Base-by-base conservation (phyloP, 371 early-diverging fungal species). In the Syncephalis plumigaleata region DNA sequence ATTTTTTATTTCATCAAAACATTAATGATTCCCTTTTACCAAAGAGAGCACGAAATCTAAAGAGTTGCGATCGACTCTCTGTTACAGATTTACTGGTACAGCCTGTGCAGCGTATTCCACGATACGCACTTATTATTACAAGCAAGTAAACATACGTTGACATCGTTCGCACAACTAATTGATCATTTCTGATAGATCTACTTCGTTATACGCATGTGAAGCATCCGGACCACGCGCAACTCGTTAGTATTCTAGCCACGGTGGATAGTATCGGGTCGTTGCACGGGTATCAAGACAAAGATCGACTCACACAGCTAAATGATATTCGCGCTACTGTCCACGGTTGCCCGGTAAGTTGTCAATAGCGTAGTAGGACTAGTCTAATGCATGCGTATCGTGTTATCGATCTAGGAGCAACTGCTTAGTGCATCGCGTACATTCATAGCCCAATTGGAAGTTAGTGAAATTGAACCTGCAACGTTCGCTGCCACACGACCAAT, bases 51-150 rank as follows among this genome's bases (percentile, higher is more conserved):
- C 58, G 61, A 26, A 63, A 64, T 44, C 59, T 55, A 47, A 55
- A 57, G 22, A 58, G 59, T 44, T 63, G 64, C 53, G 48, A 53
- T 39, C 66, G 64, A 48, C 59, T 66, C n/a, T 61, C 54, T 22
- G 46, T 68, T 36, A 55, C 53, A 47, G 69, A 67, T 48, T 51
- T 70, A 37, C 54, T 71, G 36, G 64, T 71, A 24, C 58, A 62
- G 56, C 71, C 71, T 2, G 66, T 70, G 15, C 71, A 71, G 52
- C 51, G 71, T 18, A 64, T 71, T 17, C 70, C 68, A 9, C 63
- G 67, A 18, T 71, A 70, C 51, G 59, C 56, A 18, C 47, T 71
- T 37, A 54, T 71, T 16, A 55, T 71, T 26, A 59, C 59, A 25
- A 45, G 50, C 44, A 45, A 39, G n/a, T 36, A 11, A 11, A 7